Conservation (phyloP, 2,329 filamentous ascomycete genomes). For the Cadophora luteo-olivacea region DNA sequence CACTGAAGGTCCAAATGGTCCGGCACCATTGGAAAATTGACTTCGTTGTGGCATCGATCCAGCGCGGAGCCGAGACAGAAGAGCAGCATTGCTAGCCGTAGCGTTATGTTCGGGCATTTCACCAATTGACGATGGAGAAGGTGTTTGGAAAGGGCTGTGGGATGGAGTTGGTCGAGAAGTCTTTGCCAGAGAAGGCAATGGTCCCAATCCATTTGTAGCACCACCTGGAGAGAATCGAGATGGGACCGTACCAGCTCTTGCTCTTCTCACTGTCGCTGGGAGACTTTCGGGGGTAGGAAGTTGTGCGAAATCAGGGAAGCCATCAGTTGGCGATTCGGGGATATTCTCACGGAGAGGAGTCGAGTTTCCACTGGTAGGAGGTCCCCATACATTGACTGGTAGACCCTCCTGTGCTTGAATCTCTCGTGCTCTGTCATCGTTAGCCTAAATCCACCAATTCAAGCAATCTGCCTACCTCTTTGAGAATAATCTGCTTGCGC, state of each 20-base stretch:
- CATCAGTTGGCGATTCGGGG: constrained; percentile 94
- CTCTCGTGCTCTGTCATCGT: constrained; percentile 76
- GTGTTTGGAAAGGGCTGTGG: constrained; percentile 83
- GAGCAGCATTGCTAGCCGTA: constrained; percentile 67
- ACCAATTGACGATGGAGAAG: constrained; percentile 61
- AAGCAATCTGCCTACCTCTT: constrained; percentile 74
- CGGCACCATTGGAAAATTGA: constrained; percentile 64
- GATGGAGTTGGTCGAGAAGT: constrained; percentile 86
- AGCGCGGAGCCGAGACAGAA: constrained; percentile 85
- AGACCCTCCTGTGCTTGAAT: constrained; percentile 97
- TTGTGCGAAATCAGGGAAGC: constrained; percentile 87
- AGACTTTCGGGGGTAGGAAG: constrained; percentile 70
- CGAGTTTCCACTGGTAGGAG: constrained; percentile 94
- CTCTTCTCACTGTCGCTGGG: constrained; percentile 74
- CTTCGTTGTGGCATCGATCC: constrained; percentile 93
- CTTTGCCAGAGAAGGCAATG: constrained; percentile 67
- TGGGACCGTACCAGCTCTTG: constrained; percentile 93
- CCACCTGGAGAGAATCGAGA: constrained; percentile 87
- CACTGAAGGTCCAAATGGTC: constrained; percentile 86
- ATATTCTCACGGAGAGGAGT: constrained; percentile 97
- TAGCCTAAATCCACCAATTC: constrained; percentile 23
- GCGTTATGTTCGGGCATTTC: constrained; percentile 48
- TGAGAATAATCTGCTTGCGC: constrained; percentile 76
- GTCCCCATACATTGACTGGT: constrained; percentile 81
- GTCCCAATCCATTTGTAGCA: constrained; percentile 58